Percentiles rank a stretch among this genome's conserved stretches.
Evolutionary conservation across 805 yeast species (phyloP).

Genomic region (Metschnikowia matae): DNA sequence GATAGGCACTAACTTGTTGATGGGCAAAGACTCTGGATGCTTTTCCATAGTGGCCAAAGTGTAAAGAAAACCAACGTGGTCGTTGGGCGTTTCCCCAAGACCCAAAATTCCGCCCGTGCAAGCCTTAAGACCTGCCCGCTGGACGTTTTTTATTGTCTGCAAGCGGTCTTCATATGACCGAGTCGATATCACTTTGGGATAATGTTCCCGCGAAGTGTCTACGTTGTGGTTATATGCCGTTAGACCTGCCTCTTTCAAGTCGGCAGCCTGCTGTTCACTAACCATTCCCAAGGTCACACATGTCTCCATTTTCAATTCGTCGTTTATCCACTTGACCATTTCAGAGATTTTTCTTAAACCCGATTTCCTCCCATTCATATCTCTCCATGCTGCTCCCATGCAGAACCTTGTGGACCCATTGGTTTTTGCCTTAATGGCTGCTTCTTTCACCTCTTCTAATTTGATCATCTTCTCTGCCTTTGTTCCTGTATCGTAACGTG

Average conservation of each 20-base stretch:
- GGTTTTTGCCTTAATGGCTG: slow-evolving; percentile 59
- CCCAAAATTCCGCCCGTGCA: slow-evolving; percentile 83
- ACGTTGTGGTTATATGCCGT: slow-evolving; percentile 82
- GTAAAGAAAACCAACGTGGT: slow-evolving; percentile 59
- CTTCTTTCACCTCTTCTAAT: slow-evolving; percentile 58
- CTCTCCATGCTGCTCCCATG: slow-evolving; percentile 88
- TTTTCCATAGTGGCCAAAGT: slow-evolving; percentile 62
- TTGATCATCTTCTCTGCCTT: slow-evolving; percentile 61
- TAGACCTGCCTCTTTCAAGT: slow-evolving; percentile 61
- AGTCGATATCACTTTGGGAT: slow-evolving; percentile 67
- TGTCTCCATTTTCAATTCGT: slow-evolving; percentile 63
- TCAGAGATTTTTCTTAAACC: slow-evolving; percentile 58
- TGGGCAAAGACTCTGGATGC: slow-evolving; percentile 84
- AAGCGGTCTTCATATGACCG: slow-evolving; percentile 70
- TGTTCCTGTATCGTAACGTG: slow-evolving; percentile 65
- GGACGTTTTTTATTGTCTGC: slow-evolving; percentile 60
- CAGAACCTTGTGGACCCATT: slow-evolving; percentile 79
- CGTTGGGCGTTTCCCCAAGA: slow-evolving; percentile 68
- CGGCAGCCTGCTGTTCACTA: slow-evolving; percentile 55
- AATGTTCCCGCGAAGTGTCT: slow-evolving; percentile 75
- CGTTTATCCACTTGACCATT: slow-evolving; percentile 61
- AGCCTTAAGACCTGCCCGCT: slow-evolving; percentile 58
- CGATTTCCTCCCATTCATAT: slow-evolving; percentile 71
- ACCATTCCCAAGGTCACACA: slow-evolving; percentile 84
- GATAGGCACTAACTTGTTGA: slow-evolving; percentile 72